Evolutionary conservation across 148 eudicot species (phyloP).

Genomic region (Fagopyrum esculentum): DNA sequence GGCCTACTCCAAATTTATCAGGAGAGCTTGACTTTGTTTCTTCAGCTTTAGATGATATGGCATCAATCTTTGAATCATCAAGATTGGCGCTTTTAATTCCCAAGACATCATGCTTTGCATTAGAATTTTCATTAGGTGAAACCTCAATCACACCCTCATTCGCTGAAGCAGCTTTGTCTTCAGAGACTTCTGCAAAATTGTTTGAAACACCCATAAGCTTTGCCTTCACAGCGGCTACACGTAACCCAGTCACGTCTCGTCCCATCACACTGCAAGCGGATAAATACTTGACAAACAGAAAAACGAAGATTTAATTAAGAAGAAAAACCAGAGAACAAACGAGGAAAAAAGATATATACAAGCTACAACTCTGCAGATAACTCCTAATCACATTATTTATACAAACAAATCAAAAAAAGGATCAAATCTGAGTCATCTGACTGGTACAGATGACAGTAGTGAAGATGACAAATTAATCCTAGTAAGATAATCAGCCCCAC

Average conservation of each 20-base stretch:
- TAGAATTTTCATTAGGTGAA: conserved; percentile 31
- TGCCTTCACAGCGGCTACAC: conserved; percentile 31
- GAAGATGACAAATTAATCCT: neutral
- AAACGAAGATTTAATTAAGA: neutral
- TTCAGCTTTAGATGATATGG: conserved; percentile 32
- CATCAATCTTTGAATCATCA: conserved; percentile 23
- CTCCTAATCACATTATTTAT: neutral
- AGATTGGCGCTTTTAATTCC: conserved; percentile 36
- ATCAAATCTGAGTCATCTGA: neutral
- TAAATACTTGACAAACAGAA: neutral
- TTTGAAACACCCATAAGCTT: conserved; percentile 38
- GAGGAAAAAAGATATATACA: neutral
- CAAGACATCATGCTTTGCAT: conserved; percentile 44
- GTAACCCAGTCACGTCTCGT: conserved; percentile 64
- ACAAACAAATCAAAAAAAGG: neutral
- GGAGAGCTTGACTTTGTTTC: conserved; percentile 47
- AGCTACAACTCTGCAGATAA: neutral
- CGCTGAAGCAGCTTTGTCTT: conserved; percentile 27
- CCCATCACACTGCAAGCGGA: conserved; percentile 67
- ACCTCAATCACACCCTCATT: conserved; percentile 35
- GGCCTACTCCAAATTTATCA: conserved; percentile 30
- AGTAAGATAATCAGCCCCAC: neutral
- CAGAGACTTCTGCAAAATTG: conserved; percentile 25
- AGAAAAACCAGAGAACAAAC: neutral
- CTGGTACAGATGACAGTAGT: neutral